A percentile compares a stretch with the other conserved stretches of the same genome.
Evolutionary conservation across 176 grass and related monocot species (phyloP).

Genomic region (Avena sativa): DNA sequence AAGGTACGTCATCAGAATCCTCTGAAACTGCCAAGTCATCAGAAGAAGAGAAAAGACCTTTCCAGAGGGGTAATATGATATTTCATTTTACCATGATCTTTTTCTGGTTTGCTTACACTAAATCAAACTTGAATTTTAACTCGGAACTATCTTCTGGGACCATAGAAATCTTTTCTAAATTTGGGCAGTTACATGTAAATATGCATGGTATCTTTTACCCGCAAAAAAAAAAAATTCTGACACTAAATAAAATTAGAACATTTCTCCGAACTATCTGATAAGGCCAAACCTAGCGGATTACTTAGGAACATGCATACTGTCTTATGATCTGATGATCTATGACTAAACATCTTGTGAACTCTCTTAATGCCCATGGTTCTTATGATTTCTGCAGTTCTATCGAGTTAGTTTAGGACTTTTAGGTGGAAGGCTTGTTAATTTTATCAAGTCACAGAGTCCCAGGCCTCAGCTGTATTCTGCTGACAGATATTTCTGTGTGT

Average conservation of each 20-base stretch:
- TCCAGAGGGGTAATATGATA: conserved; percentile 64
- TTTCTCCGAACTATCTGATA: not conserved
- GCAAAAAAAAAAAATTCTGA: not conserved
- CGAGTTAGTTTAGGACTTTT: not conserved
- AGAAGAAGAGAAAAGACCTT: conserved; percentile 71
- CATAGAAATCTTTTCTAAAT: conserved; percentile 4
- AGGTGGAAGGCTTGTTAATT: not conserved
- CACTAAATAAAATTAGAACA: conserved; percentile 5
- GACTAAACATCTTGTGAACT: not conserved
- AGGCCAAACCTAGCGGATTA: not conserved
- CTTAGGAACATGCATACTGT: not conserved
- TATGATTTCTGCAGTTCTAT: not conserved
- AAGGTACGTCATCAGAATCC: conserved; percentile 53
- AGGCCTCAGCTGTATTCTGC: not conserved
- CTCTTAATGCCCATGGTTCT: conserved; percentile 7
- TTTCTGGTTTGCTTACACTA: not conserved
- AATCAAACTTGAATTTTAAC: not conserved
- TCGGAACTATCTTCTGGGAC: not conserved
- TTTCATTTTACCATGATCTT: conserved; percentile 1
- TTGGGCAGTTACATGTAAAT: conserved; percentile 4
- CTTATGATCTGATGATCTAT: conserved; percentile 22
- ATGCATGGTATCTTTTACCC: conserved; percentile 8
- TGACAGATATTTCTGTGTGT: conserved; percentile 7
- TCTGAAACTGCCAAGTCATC: conserved; percentile 54
- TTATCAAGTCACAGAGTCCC: not conserved